Conservation (phyloP, 208 protist genomes). For the Trypanosoma congolense region DNA sequence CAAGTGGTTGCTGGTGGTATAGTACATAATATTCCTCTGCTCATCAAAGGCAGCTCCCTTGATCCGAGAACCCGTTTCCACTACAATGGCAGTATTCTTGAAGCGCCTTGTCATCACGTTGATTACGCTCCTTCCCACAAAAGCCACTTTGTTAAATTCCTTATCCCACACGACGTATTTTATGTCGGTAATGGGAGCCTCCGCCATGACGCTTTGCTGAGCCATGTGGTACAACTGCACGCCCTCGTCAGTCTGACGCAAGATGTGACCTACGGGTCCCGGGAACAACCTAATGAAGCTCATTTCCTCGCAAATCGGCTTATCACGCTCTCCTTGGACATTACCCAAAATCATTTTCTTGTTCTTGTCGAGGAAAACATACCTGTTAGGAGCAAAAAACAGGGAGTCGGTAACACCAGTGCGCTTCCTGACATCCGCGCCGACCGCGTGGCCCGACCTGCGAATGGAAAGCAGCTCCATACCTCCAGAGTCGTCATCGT, state of each 20-base stretch:
- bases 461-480: constrained; percentile 33
- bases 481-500: constrained; percentile 28
- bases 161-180: constrained; percentile 95
- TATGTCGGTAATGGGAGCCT: constrained; percentile 54
- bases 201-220: constrained; percentile 73
- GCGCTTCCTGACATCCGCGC: constrained; percentile 58
- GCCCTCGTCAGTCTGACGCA: constrained; percentile 80
- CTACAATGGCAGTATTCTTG: constrained; percentile 82
- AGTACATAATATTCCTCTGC: constrained; percentile 94
- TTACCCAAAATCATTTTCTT: constrained; percentile 85
- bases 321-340: constrained; percentile 78
- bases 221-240: constrained; percentile 94
- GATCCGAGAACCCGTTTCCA: constrained; percentile 91
- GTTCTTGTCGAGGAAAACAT: constrained; percentile 88
- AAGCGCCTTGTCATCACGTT: constrained; percentile 89
- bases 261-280: constrained; percentile 59
- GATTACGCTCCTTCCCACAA: constrained; percentile 89
- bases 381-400: constrained; percentile 95
- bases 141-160: constrained; percentile 87
- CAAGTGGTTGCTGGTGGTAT: constrained; percentile 97
- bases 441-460: constrained; percentile 18
- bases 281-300: constrained; percentile 74
- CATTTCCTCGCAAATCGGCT: constrained; percentile 43
- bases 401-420: constrained; percentile 55
- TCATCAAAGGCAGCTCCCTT: constrained; percentile 94